These are phyloP conservation scores for Colletotrichum sp. DNA, from an alignment of 2,329 filamentous ascomycete genomes.

Conservation along the genomic window DNA sequence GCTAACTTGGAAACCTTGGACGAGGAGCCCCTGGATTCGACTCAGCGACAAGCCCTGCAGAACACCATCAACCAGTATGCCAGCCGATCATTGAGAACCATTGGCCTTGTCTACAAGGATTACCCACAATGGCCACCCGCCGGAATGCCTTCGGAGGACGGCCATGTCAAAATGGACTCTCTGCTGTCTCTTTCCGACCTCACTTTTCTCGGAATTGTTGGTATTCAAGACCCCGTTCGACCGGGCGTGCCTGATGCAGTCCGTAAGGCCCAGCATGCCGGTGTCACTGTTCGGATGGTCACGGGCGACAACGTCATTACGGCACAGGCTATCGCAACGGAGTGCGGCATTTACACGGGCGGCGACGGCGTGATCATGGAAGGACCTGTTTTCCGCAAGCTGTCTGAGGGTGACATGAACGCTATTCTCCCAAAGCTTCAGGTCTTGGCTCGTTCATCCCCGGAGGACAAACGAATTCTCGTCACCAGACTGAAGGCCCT, in stretches of 20 bases:
- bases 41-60: not conserved
- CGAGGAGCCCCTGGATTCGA: not conserved
- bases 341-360: conserved; percentile 67
- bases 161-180: conserved; percentile 63
- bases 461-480: conserved; percentile 64
- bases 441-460: conserved; percentile 64
- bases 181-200: conserved; percentile 64
- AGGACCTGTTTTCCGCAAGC: conserved; percentile 64
- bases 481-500: conserved; percentile 58
- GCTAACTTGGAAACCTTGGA: conserved; percentile 22
- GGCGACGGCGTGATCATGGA: conserved; percentile 68
- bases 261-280: conserved; percentile 65
- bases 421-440: conserved; percentile 52
- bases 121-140: conserved; percentile 74
- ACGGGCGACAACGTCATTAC: conserved; percentile 72
- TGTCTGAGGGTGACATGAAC: conserved; percentile 58
- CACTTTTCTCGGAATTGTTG: conserved; percentile 73
- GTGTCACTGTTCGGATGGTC: conserved; percentile 76
- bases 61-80: conserved; percentile 65
- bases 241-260: conserved; percentile 70
- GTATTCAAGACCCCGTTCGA: conserved; percentile 74
- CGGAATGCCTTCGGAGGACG: conserved; percentile 57
- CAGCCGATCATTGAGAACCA: conserved; percentile 72
- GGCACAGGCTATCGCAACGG: conserved; percentile 68
- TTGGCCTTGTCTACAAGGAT: conserved; percentile 77